These are phyloP conservation scores for Ceriops tagal DNA, from an alignment of 345 rosid species.

Conservation along the genomic window DNA sequence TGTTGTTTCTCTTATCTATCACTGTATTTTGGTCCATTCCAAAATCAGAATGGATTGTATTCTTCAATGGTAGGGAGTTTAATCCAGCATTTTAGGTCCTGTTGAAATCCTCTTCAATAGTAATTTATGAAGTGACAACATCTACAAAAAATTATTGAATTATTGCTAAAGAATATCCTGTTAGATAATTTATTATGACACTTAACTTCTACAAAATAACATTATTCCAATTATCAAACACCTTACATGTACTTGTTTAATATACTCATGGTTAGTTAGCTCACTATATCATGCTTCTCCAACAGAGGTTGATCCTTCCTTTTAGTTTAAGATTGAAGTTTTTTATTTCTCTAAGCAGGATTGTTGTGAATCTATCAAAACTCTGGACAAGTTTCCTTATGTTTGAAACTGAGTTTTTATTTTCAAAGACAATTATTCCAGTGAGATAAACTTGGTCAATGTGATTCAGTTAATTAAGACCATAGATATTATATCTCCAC, in stretches of 20 bases:
- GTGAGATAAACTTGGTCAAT: neutral
- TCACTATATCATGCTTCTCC: neutral
- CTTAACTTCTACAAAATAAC: no score
- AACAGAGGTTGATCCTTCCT: neutral
- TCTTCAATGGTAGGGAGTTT: neutral
- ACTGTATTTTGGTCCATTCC: neutral
- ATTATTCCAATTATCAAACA: no score
- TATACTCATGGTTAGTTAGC: no score
- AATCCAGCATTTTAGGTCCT: neutral
- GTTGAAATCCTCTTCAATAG: neutral
- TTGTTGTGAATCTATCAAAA: neutral
- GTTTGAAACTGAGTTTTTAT: neutral
- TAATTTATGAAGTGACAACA: neutral
- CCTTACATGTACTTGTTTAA: no score
- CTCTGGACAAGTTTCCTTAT: no score
- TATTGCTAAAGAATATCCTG: neutral
- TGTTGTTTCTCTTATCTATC: slow-evolving; percentile 8
- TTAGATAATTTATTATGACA: neutral
- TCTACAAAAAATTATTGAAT: neutral
- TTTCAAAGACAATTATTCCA: no score
- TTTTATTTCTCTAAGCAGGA: neutral
- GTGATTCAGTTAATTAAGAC: neutral
- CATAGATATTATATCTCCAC: neutral
- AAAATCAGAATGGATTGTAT: neutral
- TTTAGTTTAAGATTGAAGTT: neutral